Percentiles rank a stretch among this genome's conserved stretches.
These are phyloP conservation scores for Cutaneotrichosporon cutaneum DNA, from an alignment of 1,284 basidiomycete species.

Conservation along the genomic window DNA sequence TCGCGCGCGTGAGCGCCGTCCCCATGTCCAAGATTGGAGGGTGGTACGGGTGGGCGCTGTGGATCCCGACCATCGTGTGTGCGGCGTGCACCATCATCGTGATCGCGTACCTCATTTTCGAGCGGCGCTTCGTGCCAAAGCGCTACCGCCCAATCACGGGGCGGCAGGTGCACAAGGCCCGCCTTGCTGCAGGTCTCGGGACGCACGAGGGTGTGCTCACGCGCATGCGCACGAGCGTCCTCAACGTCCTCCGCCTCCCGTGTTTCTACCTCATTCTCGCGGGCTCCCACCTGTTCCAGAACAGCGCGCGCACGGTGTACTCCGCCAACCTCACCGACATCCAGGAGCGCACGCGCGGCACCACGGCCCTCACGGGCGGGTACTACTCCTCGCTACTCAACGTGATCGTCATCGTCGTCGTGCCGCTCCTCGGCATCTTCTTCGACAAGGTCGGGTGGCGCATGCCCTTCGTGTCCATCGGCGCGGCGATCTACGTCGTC, in stretches of 20 bases:
- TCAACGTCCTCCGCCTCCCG: conserved; percentile 19
- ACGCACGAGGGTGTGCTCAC: neutral
- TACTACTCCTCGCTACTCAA: conserved; percentile 45
- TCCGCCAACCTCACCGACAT: conserved; percentile 47
- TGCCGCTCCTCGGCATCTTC: conserved; percentile 39
- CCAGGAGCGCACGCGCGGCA: conserved; percentile 45
- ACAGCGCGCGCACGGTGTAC: conserved; percentile 43
- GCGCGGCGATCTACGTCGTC: conserved; percentile 43
- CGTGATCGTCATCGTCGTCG: conserved; percentile 49
- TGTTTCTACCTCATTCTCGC: conserved; percentile 24
- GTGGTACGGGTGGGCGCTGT: conserved; percentile 45
- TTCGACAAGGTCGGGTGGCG: conserved; percentile 32
- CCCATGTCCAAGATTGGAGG: conserved; percentile 43
- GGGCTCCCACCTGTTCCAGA: conserved; percentile 33
- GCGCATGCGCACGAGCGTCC: conserved; percentile 8
- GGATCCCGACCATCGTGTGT: conserved; percentile 25
- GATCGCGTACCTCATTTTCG: conserved; percentile 34
- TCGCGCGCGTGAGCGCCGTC: conserved; percentile 35
- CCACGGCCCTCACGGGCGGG: conserved; percentile 41
- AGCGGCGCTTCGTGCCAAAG: conserved; percentile 33
- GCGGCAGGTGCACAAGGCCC: conserved; percentile 10
- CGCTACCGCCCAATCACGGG: conserved; percentile 24
- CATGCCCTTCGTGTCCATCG: conserved; percentile 20
- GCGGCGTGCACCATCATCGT: conserved; percentile 1
- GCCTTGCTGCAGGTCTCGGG: conserved; percentile 1